Conservation (phyloP, 129 eudicot species). For the Helichrysum umbraculigerum region DNA sequence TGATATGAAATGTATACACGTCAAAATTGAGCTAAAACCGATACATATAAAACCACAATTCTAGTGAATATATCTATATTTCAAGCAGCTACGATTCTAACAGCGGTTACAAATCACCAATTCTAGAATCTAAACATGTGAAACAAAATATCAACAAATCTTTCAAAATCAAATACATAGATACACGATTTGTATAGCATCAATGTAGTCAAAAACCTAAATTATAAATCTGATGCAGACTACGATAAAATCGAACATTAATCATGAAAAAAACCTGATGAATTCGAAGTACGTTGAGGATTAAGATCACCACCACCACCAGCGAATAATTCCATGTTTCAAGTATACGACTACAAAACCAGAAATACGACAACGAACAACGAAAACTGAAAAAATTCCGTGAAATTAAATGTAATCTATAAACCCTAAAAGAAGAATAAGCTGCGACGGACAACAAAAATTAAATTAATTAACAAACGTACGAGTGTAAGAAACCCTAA, state of each 20-base stretch:
- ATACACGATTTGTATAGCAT: conserved; percentile 19
- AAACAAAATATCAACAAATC: background rate
- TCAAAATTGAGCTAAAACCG: conserved; percentile 14
- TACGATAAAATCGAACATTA: conserved; percentile 19
- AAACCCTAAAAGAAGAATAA: conserved; percentile 26
- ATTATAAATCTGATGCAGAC: conserved; percentile 16
- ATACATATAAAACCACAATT: background rate
- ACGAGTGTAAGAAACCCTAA: conserved; percentile 29
- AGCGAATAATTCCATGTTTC: conserved; percentile 31
- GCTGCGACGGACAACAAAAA: conserved; percentile 11
- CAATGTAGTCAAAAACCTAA: conserved; percentile 21
- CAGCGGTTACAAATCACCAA: background rate
- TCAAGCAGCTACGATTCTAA: background rate
- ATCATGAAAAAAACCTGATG: conserved; percentile 25
- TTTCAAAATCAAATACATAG: background rate
- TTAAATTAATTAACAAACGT: background rate
- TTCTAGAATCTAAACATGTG: conserved; percentile 7
- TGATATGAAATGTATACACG: background rate
- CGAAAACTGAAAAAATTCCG: background rate
- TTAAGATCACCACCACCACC: conserved; percentile 30
- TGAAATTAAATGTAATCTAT: conserved; percentile 2
- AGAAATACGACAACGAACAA: conserved; percentile 5
- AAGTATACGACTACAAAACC: conserved; percentile 17
- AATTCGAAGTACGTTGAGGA: conserved; percentile 36
- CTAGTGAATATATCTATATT: background rate